Conservation (phyloP, 1,139 yeast species). For the Yamadazyma trypodendri region DNA sequence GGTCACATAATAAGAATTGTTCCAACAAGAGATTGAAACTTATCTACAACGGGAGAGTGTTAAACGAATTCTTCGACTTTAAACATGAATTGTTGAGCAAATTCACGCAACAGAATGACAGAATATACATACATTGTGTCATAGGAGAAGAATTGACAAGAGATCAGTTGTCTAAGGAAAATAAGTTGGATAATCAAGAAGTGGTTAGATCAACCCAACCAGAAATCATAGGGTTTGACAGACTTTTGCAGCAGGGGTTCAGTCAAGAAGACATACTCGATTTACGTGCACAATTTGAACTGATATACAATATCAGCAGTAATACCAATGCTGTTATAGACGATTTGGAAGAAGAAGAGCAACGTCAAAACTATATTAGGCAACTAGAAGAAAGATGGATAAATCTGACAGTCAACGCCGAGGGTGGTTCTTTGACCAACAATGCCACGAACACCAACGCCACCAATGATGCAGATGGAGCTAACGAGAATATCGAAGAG, state of each 20-base stretch:
- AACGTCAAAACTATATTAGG: conserved; percentile 40
- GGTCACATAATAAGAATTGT: conserved; percentile 26
- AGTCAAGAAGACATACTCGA: conserved; percentile 71
- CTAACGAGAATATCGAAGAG: conserved; percentile 10
- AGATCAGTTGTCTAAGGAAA: conserved; percentile 64
- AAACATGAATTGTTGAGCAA: conserved; percentile 41
- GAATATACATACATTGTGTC: conserved; percentile 72
- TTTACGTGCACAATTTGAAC: conserved; percentile 70
- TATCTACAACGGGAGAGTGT: conserved; percentile 71
- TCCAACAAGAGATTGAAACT: conserved; percentile 59
- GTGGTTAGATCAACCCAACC: conserved; percentile 50
- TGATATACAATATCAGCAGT: conserved; percentile 44
- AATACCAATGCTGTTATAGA: conserved; percentile 25
- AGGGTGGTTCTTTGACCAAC: conserved; percentile 3
- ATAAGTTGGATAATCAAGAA: conserved; percentile 55
- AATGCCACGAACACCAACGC: conserved; percentile 6
- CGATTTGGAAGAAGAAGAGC: conserved; percentile 44
- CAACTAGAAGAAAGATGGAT: conserved; percentile 90
- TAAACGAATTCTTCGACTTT: conserved; percentile 60
- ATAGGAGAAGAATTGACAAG: conserved; percentile 66
- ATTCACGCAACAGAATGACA: conserved; percentile 13
- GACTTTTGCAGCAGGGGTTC: conserved; percentile 81
- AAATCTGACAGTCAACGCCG: conserved; percentile 60
- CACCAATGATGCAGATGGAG: conserved; percentile 5
- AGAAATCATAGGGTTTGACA: conserved; percentile 81